These are phyloP conservation scores for Cicer bijugum DNA, from an alignment of 306 rosid genomes.

Conservation along the genomic window DNA sequence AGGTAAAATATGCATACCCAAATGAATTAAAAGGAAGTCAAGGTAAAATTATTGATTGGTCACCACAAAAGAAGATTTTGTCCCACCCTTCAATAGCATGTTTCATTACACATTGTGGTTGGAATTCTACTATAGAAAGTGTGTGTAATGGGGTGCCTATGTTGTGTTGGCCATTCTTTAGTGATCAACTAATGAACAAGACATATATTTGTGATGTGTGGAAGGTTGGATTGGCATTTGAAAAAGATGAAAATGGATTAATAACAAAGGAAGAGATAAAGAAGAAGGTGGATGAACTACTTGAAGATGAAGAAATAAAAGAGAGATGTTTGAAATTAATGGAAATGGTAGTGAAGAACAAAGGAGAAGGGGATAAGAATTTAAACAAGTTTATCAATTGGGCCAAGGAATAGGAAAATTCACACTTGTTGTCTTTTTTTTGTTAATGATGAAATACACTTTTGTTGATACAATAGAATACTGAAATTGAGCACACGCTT, in stretches of 20 bases:
- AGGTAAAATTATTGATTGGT: conserved; percentile 57
- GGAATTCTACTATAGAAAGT: conserved; percentile 68
- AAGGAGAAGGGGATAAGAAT: conserved; percentile 47
- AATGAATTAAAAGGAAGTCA: conserved; percentile 44
- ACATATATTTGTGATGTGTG: conserved; percentile 61
- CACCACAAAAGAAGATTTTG: conserved; percentile 58
- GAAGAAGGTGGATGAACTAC: conserved; percentile 54
- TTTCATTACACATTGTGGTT: conserved; percentile 65
- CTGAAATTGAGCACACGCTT: not conserved
- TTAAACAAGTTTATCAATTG: conserved; percentile 49
- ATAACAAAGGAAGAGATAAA: conserved; percentile 50
- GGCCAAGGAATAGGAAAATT: conserved; percentile 24
- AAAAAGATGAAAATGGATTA: conserved; percentile 47
- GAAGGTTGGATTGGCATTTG: conserved; percentile 58
- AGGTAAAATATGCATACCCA: conserved; percentile 24
- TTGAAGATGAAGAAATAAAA: conserved; percentile 44
- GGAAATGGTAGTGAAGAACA: conserved; percentile 37
- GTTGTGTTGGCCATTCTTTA: conserved; percentile 64
- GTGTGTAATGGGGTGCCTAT: conserved; percentile 54
- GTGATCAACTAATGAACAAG: conserved; percentile 55
- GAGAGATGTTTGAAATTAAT: conserved; percentile 41
- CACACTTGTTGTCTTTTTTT: not conserved
- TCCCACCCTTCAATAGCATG: conserved; percentile 48
- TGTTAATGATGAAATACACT: too few relatives aligned
- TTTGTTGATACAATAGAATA: not conserved